phyloP scores from a whole-genome alignment of 1,139 yeast species.

The Scheffersomyces segobiensis region DNA sequence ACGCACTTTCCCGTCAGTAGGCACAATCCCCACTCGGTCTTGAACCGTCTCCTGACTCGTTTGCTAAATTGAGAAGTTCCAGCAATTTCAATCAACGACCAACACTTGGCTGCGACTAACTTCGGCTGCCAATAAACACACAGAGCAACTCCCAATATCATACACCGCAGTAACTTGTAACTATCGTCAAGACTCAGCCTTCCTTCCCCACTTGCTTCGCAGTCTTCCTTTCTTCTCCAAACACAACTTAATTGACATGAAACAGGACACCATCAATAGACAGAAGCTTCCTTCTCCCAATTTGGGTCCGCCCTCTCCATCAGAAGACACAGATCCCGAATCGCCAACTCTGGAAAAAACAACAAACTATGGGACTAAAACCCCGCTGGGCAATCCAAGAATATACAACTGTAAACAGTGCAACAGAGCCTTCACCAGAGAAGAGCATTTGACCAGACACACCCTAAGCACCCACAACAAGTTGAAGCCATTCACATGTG shows the following conservation, averaged over 20 bases:
- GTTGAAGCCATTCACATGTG: slow-evolving; percentile 43
- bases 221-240: too few species aligned
- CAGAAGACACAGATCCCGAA: neutral
- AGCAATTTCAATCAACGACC: neutral
- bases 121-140: neutral
- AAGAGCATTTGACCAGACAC: slow-evolving; percentile 49
- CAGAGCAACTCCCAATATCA: neutral
- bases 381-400: slow-evolving; percentile 47
- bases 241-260: neutral
- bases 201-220: neutral
- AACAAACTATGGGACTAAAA: slow-evolving; percentile 42
- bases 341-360: neutral
- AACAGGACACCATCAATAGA: neutral
- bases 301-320: neutral
- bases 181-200: neutral
- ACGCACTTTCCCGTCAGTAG: neutral
- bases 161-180: neutral
- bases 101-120: neutral
- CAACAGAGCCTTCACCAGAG: slow-evolving; percentile 48
- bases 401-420: slow-evolving; percentile 45
- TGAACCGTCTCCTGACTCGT: neutral
- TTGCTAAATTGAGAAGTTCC: neutral
- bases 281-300: neutral
- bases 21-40: neutral
- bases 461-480: slow-evolving; percentile 48